Base-by-base conservation (phyloP, 768 basidiomycete species). In the Hericium coralloides region DNA sequence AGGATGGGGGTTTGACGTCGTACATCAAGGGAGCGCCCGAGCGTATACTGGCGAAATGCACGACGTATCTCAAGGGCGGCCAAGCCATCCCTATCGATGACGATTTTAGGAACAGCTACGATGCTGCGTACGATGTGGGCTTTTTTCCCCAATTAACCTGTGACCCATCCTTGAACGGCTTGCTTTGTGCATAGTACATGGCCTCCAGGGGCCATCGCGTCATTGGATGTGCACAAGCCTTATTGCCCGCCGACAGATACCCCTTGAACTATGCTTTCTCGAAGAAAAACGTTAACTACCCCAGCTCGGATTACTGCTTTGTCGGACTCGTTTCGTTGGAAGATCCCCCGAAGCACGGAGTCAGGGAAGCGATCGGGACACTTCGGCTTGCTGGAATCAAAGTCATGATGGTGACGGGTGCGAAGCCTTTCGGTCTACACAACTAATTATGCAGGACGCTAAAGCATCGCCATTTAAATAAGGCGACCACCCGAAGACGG, bases 351-450 rank as follows among this genome's bases (percentile, higher is more conserved):
- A 85, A 85, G 62, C 82, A 84, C 60, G 84, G 85, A 25, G 83
- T 87, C 12, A 79, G 85, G 37, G 83, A 87, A 62, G 85, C 84
- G 10, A 84, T 87, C 61, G 84, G 84, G 4, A 84, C 82, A 23
- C 78, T 87, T 53, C 78, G 85, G 56, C 74, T 85, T 8, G 84
- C 85, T 3, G 85, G 85, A 1, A 87, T 86, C 66, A 85, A 84
- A 67, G 83, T 87, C 37, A 85, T 85, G 80, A 87, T 87, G 85
- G 81, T 87, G 5, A 87, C 84, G 22, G 84, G 82, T 79, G 26
- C 53, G 72, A 55, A 23, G n/a, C n/a, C n/a, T n/a, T n/a, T n/a
- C n/a, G n/a, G n/a, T n/a, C n/a, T n/a, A n/a, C n/a, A n/a, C n/a
- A n/a, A n/a, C n/a, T n/a, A n/a, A n/a, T n/a, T n/a, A n/a, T n/a